Evolutionary conservation across 2,329 filamentous ascomycete genomes (phyloP), one percentile per base, ranked within the genome.

Genomic region (Calonectria multiphialidica): DNA sequence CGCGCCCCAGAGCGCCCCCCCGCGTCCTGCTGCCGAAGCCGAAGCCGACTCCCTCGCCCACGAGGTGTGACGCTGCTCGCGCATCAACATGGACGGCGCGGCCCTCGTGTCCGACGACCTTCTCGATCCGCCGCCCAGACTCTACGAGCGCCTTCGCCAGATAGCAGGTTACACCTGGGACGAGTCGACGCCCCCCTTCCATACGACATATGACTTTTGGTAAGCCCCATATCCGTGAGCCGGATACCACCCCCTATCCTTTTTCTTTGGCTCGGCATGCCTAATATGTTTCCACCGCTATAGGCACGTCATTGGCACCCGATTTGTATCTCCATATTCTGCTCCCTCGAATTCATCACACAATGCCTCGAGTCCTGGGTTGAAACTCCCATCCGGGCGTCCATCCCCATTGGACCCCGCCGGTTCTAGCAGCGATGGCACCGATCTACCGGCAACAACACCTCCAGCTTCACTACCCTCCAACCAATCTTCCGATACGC

Each of bases 161-260:
- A 88, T 96, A 75, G 88, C 92, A 55, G 93, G 93, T 66, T 95
- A 95, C 81, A 91, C 89, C 8, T 96, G 94, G 94, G 93, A 95
- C 82, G 93, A 94, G 76, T 88, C 89, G 16, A 82, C 80, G 70
- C 83, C 83, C 30, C 90, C 90, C 13, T 86, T 89, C 68, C 91
- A 92, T 80, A 90, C 90, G 63, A 95, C 92, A 78, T 98, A 98
- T 84, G 95, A 97, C 82, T 95, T 96, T 86, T 98, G 96, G 95
- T 92, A 86, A 79, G 84, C 79, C 33, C 35, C 42, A 37, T 40
- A 55, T 57, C 55, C 40, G 30, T 23, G 37, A 42, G 25, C 30
- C 21, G 47, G 23, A 25, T 23, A 57, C 21, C 49, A 28, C 18
- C 63, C 30, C 28, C 23, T 68, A 35, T n/a, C 23, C 35, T 49